Base-by-base conservation (phyloP, 2,329 filamentous ascomycete species). In the Curvularia eragrostidis region DNA sequence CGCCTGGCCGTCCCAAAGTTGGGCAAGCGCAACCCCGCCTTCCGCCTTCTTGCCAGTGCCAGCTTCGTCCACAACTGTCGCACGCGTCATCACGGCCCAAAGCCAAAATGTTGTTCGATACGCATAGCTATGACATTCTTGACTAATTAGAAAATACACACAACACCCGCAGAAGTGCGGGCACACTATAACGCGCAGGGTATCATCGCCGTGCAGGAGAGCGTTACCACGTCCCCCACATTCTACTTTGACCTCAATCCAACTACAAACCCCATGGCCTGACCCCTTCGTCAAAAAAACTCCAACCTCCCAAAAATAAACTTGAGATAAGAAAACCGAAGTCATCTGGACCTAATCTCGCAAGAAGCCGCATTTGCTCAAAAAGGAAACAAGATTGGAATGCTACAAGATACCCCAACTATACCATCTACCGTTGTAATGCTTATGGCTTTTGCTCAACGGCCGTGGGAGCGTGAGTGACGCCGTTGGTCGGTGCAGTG, bases 361-460 rank as follows among this genome's bases (percentile, higher is more conserved):
- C 32, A 48, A 42, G 18, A 38, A 48, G 13, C 15, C 36, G 15
- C 2, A 5, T 24, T 23, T 15, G 28, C 28, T 23, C 13, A 36
- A 38, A 9, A 39, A 39, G 21, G 7, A 39, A 38, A 48, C 15
- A 39, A n/a, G 6, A 28, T 48, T 7, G 21, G 3, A 13, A 23
- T 30, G 28, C 28, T 32, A 18, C 19, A 47, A 18, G 21, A 7
- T 9, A 23, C 39, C 19, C 5, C 21, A 24, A 23, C 21, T 23
- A 9, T 24, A 19, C 39, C 19, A 3, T 42, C 12, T 42, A 21
- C 39, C 6, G 8, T 24, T 12, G 23, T 36, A 36, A 36, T 24
- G 13, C 30, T 56, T 71, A 75, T 12, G 70, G 65, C 64, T 75
- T 75, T 55, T 72, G 70, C 49, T 77, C 75, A n/a, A 71, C 70